Evolutionary conservation across 768 basidiomycete genomes (phyloP).

Genomic region (Daedalea quercina): DNA sequence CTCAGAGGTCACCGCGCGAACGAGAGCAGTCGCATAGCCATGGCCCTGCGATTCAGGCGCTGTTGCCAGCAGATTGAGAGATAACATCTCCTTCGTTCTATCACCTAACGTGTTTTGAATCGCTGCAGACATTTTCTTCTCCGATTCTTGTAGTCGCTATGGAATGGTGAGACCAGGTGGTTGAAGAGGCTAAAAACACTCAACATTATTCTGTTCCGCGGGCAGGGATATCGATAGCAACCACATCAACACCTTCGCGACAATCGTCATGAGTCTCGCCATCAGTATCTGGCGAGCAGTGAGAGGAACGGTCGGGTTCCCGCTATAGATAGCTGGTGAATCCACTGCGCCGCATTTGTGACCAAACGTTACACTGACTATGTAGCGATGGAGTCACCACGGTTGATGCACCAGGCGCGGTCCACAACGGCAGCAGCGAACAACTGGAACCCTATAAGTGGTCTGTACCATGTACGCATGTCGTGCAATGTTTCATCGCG

Average conservation of each 20-base stretch:
- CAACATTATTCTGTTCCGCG: neutral
- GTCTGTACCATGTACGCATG: neutral
- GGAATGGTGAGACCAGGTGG: neutral
- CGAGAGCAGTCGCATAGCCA: constrained; percentile 13
- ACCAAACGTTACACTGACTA: neutral
- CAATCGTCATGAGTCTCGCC: neutral
- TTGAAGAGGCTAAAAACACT: neutral
- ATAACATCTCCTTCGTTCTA: constrained; percentile 8
- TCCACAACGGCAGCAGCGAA: neutral
- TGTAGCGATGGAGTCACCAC: neutral
- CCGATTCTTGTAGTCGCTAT: constrained; percentile 3
- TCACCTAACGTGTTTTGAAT: constrained; percentile 3
- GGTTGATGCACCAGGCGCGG: neutral
- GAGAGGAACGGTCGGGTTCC: neutral
- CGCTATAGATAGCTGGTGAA: neutral
- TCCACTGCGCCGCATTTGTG: neutral
- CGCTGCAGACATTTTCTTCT: neutral
- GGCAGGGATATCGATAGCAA: neutral
- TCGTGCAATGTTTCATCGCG: neutral
- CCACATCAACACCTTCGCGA: neutral
- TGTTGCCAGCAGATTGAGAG: constrained; percentile 5
- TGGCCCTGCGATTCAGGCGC: constrained; percentile 7
- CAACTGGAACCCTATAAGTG: neutral
- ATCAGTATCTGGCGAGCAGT: neutral
- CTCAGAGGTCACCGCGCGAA: constrained; percentile 1